Evolutionary conservation across 148 eudicot genomes (phyloP), one percentile per base, ranked within the genome.

Genomic region (Chenopodium quinoa): DNA sequence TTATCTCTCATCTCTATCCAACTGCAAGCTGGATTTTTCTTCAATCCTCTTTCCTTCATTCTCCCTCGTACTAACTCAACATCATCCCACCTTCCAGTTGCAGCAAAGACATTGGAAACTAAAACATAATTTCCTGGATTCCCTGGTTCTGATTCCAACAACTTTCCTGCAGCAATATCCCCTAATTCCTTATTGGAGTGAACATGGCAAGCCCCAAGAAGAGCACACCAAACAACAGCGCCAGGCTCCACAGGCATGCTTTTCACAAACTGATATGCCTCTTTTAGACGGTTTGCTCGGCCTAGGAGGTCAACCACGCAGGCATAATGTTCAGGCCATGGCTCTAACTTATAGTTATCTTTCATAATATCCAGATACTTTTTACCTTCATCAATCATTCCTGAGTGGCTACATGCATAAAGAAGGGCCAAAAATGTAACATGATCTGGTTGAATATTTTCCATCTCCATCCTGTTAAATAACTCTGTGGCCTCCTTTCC

Each of bases 301-400:
- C 97, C 97, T 78, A 96, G 90, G 76, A 96, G 91, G 85, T 96
- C 99, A 76, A 92, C 97, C 73, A 96, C 82, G 87, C 97, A 94
- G 2, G 93, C 92, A 83, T 89, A 90, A 81, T 96, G 99, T 72
- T 96, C 95, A 13, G 94, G 91, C 98, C 95, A 93, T 54, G 98
- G 95, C 70, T 89, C 92, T 76, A 96, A 78, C 20, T 83, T 81
- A 81, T 94, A 89, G 54, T 88, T 81, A 62, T 40, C 25, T 76
- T 64, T 80, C 97, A 96, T 94, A 10, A 76, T 47, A 60, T 89
- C 78, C 29, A 94, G 86, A 81, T 89, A 75, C 11, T 7, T 73
- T 82, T 86, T 82, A 60, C 99, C 99, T 84, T 91, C 92, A 67
- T 90, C 88, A 32, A 84, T 84, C 80, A 96, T 75, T 68, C 89